Percentiles rank a stretch among this genome's conserved stretches.
phyloP scores from a whole-genome alignment of 805 yeast genomes.

The Monosporozyma aerobia region DNA sequence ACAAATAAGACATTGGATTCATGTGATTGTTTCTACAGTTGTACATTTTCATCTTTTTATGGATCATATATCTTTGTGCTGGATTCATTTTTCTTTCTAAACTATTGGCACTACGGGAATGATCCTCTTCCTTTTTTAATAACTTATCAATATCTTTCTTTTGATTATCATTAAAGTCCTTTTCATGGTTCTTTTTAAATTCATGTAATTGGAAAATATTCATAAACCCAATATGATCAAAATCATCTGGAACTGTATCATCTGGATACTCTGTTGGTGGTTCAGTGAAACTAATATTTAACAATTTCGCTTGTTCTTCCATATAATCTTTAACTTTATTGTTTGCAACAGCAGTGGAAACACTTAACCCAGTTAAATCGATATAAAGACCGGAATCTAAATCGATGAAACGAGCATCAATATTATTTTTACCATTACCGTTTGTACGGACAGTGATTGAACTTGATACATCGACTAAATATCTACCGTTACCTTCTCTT shows the following conservation, averaged over 20 bases:
- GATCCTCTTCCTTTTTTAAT: constrained; percentile 6
- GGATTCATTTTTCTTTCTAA: constrained; percentile 17
- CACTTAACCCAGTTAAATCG: constrained; percentile 60
- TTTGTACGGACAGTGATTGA: constrained; percentile 45
- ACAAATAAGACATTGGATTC: constrained; percentile 38
- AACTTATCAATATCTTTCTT: constrained; percentile 8
- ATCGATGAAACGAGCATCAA: constrained; percentile 68
- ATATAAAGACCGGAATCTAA: constrained; percentile 60
- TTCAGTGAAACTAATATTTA: neutral
- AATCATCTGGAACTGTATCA: neutral
- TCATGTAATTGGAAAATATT: constrained; percentile 6
- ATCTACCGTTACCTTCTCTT: constrained; percentile 49
- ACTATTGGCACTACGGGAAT: neutral
- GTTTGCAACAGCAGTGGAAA: constrained; percentile 29
- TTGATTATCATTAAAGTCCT: constrained; percentile 7
- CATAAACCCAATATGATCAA: constrained; percentile 6
- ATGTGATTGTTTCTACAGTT: constrained; percentile 59
- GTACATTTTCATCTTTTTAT: constrained; percentile 30
- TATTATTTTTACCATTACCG: constrained; percentile 54
- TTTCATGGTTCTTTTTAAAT: constrained; percentile 8
- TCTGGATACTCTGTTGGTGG: neutral
- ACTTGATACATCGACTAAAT: constrained; percentile 41
- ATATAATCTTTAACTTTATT: constrained; percentile 2
- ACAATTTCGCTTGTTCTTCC: neutral
- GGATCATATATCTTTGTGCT: constrained; percentile 30